Evolutionary conservation across 2,329 filamentous ascomycete genomes (phyloP), one percentile per base, ranked within the genome.

Genomic region (Aspergillus bombycis): DNA sequence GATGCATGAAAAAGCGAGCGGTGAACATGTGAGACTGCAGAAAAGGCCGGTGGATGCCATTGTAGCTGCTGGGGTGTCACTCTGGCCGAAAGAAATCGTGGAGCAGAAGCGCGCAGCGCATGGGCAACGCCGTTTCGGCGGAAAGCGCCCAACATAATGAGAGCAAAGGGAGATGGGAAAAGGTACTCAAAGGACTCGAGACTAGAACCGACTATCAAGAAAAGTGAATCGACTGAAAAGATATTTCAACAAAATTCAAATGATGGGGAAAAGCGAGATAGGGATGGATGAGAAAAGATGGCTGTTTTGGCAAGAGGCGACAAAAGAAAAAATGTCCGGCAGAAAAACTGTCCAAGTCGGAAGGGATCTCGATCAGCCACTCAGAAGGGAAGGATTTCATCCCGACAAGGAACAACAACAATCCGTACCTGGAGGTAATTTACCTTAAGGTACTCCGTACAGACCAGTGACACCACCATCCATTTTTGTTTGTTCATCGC

Each of bases 101-200:
- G 72, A 62, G 68, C 67, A 61, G 74, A 75, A 62, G 70, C 70
- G 64, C 76, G 77, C 60, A 80, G 68, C 61, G 72, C 78, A 60
- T 76, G 77, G 62, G 69, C 70, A 59, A 77, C 74, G 68, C 74
- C 74, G 61, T 75, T 77, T 64, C 75, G 76, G 70, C 77, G 78
- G 71, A 79, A 68, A 68, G 73, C 73, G 70, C 73, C 71, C 66
- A 79, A 71, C 78, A 80, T 80, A 60, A 67, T 75, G 64, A 41
- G 48, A 50, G 43, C 28, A 19, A n/a, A 28, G 41, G 36, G 62
- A 48, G 12, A 32, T 9, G 48, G 23, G 41, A n/a, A n/a, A 50
- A 52, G 52, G 28, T 16, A 32, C 53, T 41, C 23, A 12, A 55
- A 32, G 28, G 61, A 53, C n/a, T 45, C 16, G 19, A 34, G 11